Percentiles rank a stretch among this genome's conserved stretches.
Conservation (phyloP, 305 asterid genomes). For the Caryopteris hybrid region DNA sequence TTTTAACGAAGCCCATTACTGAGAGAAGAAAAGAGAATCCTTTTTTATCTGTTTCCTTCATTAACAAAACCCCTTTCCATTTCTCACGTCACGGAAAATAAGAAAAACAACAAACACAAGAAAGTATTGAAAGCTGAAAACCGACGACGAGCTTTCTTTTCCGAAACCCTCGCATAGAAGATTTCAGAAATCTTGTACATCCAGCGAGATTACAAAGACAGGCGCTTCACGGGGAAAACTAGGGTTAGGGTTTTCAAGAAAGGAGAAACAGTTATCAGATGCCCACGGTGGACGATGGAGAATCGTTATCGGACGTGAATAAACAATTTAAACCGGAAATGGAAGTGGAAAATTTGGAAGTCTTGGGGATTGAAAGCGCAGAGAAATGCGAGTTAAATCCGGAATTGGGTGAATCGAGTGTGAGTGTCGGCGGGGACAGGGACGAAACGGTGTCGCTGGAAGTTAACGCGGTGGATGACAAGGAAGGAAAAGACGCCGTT, state of each 20-base stretch:
- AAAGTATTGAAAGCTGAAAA: constrained; percentile 16
- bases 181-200: constrained; percentile 16
- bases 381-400: constrained; percentile 32
- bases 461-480: constrained; percentile 22
- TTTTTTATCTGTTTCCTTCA: neutral
- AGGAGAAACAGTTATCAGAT: constrained; percentile 8
- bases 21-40: neutral
- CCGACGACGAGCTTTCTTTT: constrained; percentile 8
- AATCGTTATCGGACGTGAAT: constrained; percentile 24
- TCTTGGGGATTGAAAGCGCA: constrained; percentile 9
- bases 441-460: constrained; percentile 15
- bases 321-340: constrained; percentile 26
- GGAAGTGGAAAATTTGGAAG: constrained; percentile 27
- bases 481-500: constrained; percentile 17
- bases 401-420: constrained; percentile 27
- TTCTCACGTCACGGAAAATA: neutral
- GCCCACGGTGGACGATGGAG: constrained; percentile 44
- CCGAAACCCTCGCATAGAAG: constrained; percentile 26
- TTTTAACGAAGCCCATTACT: neutral
- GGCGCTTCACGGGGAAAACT: constrained; percentile 16
- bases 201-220: neutral
- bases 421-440: constrained; percentile 19
- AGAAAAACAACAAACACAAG: neutral
- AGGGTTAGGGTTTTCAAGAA: constrained; percentile 63
- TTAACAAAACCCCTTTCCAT: neutral